These are phyloP conservation scores for Metschnikowia proteae DNA, from an alignment of 805 yeast genomes.

Conservation along the genomic window DNA sequence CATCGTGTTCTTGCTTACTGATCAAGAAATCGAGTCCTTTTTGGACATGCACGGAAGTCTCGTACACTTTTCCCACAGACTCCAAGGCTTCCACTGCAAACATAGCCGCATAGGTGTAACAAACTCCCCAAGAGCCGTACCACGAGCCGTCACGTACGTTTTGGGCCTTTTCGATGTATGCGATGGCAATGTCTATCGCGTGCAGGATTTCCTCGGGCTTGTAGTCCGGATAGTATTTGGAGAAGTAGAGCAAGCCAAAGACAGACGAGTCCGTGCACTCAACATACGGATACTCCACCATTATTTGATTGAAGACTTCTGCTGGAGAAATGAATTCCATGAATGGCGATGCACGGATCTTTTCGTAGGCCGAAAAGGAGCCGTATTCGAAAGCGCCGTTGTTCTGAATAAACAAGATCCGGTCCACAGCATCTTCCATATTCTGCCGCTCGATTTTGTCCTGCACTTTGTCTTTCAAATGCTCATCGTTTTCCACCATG, in stretches of 20 bases:
- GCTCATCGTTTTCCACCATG: constrained; percentile 74
- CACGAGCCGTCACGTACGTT: constrained; percentile 76
- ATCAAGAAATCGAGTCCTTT: constrained; percentile 85
- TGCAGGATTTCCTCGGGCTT: constrained; percentile 57
- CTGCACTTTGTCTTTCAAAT: constrained; percentile 28
- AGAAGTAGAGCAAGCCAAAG: constrained; percentile 78
- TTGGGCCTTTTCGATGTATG: constrained; percentile 68
- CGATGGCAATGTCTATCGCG: constrained; percentile 73
- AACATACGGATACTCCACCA: constrained; percentile 98
- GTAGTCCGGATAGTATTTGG: constrained; percentile 59
- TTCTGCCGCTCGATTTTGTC: constrained; percentile 52
- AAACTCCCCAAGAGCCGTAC: constrained; percentile 99
- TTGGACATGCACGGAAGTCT: constrained; percentile 56
- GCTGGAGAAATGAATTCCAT: constrained; percentile 88
- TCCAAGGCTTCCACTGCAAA: constrained; percentile 92
- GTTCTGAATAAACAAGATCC: constrained; percentile 74
- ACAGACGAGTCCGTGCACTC: constrained; percentile 97
- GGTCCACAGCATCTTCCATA: constrained; percentile 69
- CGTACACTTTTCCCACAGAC: constrained; percentile 61
- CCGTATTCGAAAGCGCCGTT: constrained; percentile 77
- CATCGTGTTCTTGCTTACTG: constrained; percentile 73
- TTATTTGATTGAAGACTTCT: constrained; percentile 94
- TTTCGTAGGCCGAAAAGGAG: constrained; percentile 89
- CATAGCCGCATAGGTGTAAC: constrained; percentile 95
- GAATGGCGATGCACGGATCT: constrained; percentile 71